Evolutionary conservation across 345 rosid species (phyloP).

Genomic region (Syzygium aromaticum): DNA sequence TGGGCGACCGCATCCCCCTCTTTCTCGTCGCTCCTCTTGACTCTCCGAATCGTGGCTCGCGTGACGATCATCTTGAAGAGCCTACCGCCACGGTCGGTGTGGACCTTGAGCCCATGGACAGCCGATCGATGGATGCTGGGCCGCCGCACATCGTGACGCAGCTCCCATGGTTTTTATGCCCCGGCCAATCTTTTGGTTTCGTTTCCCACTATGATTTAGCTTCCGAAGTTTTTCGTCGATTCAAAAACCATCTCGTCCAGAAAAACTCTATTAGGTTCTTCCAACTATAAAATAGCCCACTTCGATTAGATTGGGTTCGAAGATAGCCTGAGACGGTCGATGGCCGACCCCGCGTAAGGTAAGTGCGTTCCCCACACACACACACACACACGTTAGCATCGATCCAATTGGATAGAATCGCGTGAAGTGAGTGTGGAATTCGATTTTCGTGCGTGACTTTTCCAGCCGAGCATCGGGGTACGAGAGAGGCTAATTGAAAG

Average conservation of each 20-base stretch:
- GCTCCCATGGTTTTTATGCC: background rate
- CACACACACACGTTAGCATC: background rate
- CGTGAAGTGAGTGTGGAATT: background rate
- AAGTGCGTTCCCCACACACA: too few species aligned
- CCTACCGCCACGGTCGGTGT: background rate
- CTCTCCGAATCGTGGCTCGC: background rate
- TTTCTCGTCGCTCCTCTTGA: background rate
- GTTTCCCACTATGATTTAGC: background rate
- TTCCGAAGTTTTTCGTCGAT: background rate
- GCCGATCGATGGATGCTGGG: background rate
- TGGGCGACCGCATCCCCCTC: background rate
- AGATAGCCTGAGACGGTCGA: background rate
- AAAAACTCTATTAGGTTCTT: background rate
- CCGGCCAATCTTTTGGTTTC: background rate
- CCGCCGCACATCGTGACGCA: background rate
- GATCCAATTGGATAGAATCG: background rate
- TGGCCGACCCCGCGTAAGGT: background rate
- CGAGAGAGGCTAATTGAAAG: background rate
- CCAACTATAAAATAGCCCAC: background rate
- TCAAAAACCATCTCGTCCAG: background rate
- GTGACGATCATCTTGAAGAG: background rate
- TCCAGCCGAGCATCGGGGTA: background rate
- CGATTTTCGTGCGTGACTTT: background rate
- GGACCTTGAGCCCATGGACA: background rate
- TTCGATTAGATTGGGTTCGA: background rate